Base-by-base conservation (phyloP, 192 early-diverging fungal genomes). In the Linnemannia schmuckeri region DNA sequence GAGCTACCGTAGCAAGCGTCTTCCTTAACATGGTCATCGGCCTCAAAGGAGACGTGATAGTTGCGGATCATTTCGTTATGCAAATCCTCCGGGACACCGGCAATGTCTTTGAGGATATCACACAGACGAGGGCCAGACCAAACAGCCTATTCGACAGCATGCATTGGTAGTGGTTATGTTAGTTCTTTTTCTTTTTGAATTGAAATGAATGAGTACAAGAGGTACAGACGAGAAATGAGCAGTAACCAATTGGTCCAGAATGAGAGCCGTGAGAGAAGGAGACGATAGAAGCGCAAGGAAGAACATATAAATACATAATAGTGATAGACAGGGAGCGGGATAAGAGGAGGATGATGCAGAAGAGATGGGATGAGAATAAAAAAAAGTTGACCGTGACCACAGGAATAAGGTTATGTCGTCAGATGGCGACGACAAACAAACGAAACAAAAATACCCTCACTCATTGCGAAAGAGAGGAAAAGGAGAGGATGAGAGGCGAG, bases 51-150 rank as follows among this genome's bases (percentile, higher is more conserved):
- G 49, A 91, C 90, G 84, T 95, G 93, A 40, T 90, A 87, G 74
- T 91, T 79, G 37, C 94, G 85, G 78, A 90, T 78, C 40, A 92
- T 84, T 27, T 93, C 81, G 66, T 94, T 82, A 74, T 89, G 78
- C 13, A 91, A 81, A 40, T 94, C 82, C 2, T 79, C 74, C 0
- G 91, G 90, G 30, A 94, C 88, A 3, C 96, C 95, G 12, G 92
- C 93, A 9, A 90, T 75, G 18, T 73, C 76, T 6, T 79, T 88
- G 15, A 98, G 89, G 13, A 98, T 91, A 72, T 97, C 96, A 24
- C 92, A 91, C 38, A 98, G 88, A 9, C 91, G 91, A 73, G 94
- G 94, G 30, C 97, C 97, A 78, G 89, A 84, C 94, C 96, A 98
- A 24, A 91, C 90, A 44, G 96, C 94, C 83, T 96, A 97, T 41